A percentile compares a stretch with the other conserved stretches of the same genome.
phyloP scores from a whole-genome alignment of 257 asterid species.

The Cruciata laevipes region DNA sequence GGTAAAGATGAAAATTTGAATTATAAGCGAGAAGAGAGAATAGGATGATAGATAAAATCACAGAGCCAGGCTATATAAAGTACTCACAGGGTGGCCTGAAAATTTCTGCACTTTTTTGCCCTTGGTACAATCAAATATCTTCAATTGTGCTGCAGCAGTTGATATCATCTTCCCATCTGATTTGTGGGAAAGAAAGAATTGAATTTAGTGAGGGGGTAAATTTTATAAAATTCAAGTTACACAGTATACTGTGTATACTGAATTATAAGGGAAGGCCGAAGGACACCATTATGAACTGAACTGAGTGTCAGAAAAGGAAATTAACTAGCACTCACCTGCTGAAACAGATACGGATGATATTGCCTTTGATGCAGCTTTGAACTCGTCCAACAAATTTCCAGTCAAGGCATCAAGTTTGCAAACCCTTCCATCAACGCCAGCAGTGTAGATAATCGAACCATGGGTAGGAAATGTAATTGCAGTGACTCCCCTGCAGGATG shows the following conservation, averaged over 20 bases:
- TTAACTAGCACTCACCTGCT: constrained; percentile 40
- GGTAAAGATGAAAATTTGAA: constrained; percentile 7
- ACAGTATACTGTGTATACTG: neutral
- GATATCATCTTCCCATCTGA: constrained; percentile 82
- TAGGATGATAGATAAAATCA: neutral
- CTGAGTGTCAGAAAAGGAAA: neutral
- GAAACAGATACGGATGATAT: constrained; percentile 77
- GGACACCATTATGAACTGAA: neutral
- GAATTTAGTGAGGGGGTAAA: neutral
- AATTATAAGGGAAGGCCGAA: neutral
- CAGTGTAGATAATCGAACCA: constrained; percentile 60
- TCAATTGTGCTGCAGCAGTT: constrained; percentile 72
- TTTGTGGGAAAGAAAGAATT: constrained; percentile 8
- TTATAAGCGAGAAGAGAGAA: neutral
- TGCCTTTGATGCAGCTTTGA: constrained; percentile 60
- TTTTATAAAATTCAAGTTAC: neutral
- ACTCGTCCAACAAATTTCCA: constrained; percentile 62
- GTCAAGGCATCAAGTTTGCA: constrained; percentile 67
- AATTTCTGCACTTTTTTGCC: constrained; percentile 77
- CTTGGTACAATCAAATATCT: constrained; percentile 51
- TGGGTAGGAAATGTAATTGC: constrained; percentile 59
- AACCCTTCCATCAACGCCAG: constrained; percentile 89
- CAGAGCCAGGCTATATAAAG: constrained; percentile 19
- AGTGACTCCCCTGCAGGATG: constrained; percentile 64
- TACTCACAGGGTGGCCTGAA: constrained; percentile 94